Base-by-base conservation (phyloP, 345 rosid species). In the Gynandropsis gynandra region DNA sequence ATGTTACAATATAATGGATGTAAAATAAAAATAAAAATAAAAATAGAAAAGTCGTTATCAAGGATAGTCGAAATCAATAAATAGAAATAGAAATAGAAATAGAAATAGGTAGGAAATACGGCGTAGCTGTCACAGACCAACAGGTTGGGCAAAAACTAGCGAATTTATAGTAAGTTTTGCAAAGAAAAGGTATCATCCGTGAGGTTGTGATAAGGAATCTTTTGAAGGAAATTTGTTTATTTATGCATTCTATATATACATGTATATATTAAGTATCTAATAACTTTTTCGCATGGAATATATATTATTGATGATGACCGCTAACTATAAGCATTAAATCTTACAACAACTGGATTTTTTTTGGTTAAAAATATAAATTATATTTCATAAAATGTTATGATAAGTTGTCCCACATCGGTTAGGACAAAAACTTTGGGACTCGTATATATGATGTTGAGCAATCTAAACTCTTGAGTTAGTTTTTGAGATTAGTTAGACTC, bases 41-140 rank as follows among this genome's bases (percentile, higher is more conserved):
- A 24, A 24, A 24, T 2, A 24, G 5, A 47, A 5, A 41, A 41
- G 61, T 66, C 70, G 50, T 66, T 66, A 4, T 66, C 70, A 59
- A 53, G 53, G 65, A 66, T 66, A 59, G 70, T 66, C 55, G 56
- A 59, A 53, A 66, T 66, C 70, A 66, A 65, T 65, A 52, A 59
- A 52, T 65, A 52, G 7, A 7, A 53, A 53, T 66, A 66, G 65
- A 7, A 53, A 53, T 66, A 66, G 65, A 52, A 59, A 52, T 65
- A 52, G 7, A 7, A 53, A 53, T 66, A 66, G 65, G 33, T 53
- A 52, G 56, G 47, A 59, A 36, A 66, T 66, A 66, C 53, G 60
- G 70, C 51, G 70, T 52, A 66, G 70, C 70, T 66, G 61, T 59
- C 70, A 59, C 61, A 59, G 49, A 48, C 52, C 65, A 59, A 54